Conservation (phyloP, 78 protist species). For the Trichosphaerium sp. region DNA sequence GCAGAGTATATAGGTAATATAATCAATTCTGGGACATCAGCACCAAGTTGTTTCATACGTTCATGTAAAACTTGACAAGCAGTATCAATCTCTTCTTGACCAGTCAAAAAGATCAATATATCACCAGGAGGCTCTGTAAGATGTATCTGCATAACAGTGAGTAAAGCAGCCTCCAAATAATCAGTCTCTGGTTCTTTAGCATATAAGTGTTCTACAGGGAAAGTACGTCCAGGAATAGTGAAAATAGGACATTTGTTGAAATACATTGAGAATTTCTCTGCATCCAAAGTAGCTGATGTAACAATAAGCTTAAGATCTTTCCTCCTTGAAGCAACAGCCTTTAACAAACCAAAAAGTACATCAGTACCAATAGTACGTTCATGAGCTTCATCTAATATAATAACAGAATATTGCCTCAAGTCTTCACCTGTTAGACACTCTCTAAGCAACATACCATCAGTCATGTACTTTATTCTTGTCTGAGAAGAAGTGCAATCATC, state of each 20-base stretch:
- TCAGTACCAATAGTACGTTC: constrained; percentile 97
- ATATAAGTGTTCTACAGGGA: constrained; percentile 85
- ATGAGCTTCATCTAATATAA: constrained; percentile 98
- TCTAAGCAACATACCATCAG: constrained; percentile 95
- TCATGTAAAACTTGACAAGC: constrained; percentile 89
- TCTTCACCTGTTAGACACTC: constrained; percentile 89
- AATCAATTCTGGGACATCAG: constrained; percentile 73
- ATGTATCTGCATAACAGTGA: constrained; percentile 94
- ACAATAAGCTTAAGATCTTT: constrained; percentile 87
- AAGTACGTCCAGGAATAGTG: constrained; percentile 87
- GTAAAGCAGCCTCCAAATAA: constrained; percentile 93
- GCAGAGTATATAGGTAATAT: constrained; percentile 84
- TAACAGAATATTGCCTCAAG: constrained; percentile 41
- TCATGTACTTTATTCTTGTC: constrained; percentile 97
- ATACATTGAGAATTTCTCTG: constrained; percentile 89
- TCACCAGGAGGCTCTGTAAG: constrained; percentile 94
- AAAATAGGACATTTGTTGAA: constrained; percentile 83
- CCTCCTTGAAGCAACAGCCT: constrained; percentile 48
- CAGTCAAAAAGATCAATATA: constrained; percentile 93
- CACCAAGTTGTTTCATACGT: constrained; percentile 82
- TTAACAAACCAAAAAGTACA: constrained; percentile 94
- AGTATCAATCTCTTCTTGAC: constrained; percentile 98
- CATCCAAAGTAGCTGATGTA: constrained; percentile 97
- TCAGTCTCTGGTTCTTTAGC: constrained; percentile 88
- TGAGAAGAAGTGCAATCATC: constrained; percentile 87